These are phyloP conservation scores for Diaporthe sp. DNA, from an alignment of 2,329 filamentous ascomycete genomes.

Conservation along the genomic window DNA sequence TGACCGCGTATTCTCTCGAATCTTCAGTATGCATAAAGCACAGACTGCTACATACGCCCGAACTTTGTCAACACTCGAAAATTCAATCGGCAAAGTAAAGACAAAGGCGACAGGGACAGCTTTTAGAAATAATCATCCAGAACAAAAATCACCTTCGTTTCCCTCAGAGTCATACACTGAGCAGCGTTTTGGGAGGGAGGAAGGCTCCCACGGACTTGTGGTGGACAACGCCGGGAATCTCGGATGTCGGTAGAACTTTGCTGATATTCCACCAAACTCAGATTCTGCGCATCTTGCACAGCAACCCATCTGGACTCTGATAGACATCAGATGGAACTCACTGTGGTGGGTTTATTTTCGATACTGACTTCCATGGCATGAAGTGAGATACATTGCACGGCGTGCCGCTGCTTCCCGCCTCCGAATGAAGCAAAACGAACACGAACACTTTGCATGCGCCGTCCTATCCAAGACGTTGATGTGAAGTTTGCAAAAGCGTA, in stretches of 20 bases:
- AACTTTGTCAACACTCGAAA: background rate
- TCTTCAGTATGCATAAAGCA: background rate
- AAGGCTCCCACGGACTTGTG: background rate
- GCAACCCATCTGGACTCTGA: background rate
- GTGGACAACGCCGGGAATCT: background rate
- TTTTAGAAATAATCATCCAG: background rate
- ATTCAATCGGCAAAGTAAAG: background rate
- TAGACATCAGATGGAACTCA: conserved; percentile 3
- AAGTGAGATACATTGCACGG: conserved; percentile 1
- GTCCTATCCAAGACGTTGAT: background rate
- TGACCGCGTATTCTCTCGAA: background rate
- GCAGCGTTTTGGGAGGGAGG: background rate
- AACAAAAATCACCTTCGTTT: background rate
- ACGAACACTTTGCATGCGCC: background rate
- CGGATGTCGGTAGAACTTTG: conserved; percentile 18
- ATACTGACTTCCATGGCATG: conserved; percentile 6
- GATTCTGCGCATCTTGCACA: background rate
- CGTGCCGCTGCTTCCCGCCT: background rate
- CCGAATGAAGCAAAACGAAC: background rate
- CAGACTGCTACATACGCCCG: background rate
- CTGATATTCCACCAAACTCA: background rate
- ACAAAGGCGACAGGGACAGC: background rate
- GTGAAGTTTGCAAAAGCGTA: background rate
- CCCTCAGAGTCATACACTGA: background rate
- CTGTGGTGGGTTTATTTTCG: background rate